Conservation (phyloP, 768 basidiomycete species). For the Boletus vermiculosoides region DNA sequence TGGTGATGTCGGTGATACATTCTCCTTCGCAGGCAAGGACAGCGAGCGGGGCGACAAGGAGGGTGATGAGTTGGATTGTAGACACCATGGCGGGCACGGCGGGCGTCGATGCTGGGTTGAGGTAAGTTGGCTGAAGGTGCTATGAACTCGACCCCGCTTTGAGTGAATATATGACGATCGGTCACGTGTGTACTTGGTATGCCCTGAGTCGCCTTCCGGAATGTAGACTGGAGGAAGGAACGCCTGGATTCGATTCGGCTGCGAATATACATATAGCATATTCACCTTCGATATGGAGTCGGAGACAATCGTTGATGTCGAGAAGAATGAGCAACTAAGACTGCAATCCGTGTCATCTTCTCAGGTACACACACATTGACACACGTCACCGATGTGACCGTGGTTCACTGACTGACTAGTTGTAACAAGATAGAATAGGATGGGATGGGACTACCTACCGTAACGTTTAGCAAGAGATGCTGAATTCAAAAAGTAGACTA, state of each 20-base stretch:
- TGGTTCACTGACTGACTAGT: background rate
- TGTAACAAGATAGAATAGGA: background rate
- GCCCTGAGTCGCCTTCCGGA: background rate
- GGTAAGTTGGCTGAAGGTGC: background rate
- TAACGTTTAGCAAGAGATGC: background rate
- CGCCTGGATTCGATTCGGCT: too few relatives aligned
- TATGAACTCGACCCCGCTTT: background rate
- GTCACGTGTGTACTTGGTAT: slow-evolving; percentile 24
- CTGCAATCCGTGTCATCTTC: background rate
- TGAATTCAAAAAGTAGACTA: slow-evolving; percentile 12
- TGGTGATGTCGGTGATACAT: slow-evolving; percentile 61
- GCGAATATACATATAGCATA: background rate
- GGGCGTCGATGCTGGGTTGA: slow-evolving; percentile 6
- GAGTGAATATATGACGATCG: background rate
- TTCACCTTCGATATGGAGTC: background rate
- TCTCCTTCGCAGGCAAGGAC: slow-evolving; percentile 67
- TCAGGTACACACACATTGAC: background rate
- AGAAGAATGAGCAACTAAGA: background rate
- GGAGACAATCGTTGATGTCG: background rate
- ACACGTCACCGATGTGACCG: background rate
- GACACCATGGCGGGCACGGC: slow-evolving; percentile 21
- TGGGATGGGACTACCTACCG: slow-evolving; percentile 4
- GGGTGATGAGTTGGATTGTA: slow-evolving; percentile 19
- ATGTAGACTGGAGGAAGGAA: background rate
- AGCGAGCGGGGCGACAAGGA: slow-evolving; percentile 35